Base-by-base conservation (phyloP, 129 eudicot species). In the Ambrosia trifida region DNA sequence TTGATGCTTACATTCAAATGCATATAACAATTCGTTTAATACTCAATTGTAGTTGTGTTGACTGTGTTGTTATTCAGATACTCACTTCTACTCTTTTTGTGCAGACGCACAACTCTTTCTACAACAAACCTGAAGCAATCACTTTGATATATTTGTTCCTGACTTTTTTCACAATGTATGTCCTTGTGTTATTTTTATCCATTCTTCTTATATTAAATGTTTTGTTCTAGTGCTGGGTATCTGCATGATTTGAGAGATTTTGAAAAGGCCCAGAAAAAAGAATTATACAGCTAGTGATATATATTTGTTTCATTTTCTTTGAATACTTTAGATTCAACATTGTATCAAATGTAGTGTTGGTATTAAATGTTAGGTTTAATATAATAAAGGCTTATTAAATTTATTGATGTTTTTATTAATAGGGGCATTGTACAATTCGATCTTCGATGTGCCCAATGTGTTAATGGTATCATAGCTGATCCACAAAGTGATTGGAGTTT, bases 401-500 rank as follows among this genome's bases (percentile, higher is more conserved):
- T 64, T 32, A 20, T 72, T 31, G 35, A 16, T 62, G 13, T 28
- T 51, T 28, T 69, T 35, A 64, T 46, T 31, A 76, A 61, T 46
- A 85, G 93, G 96, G 89, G 89, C n/a, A 49, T 50, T 30, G 58
- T 87, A 28, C 68, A 53, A 60, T 57, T 89, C 73, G 79, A 79
- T 66, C 83, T 80, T 9, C 84, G 66, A 19, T 83, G 80, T 56
- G 86, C 96, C 9, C 76, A 71, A 67, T 52, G 66, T 66, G 87
- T 87, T 49, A 78, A 78, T 1, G 87, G 87, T 10, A 70, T 89
- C 31, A 56, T 65, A 3, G 84, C 82, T 38, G 97, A 95, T 74
- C 99, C 94, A 5, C 80, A 88, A 18, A 87, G 89, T 12, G 91
- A 90, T 57, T 95, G 99, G 99, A 95, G 88, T 61, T 84, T 94